Base-by-base conservation (phyloP, 2,329 filamentous ascomycete genomes). In the Taxawa tesnikishii region DNA sequence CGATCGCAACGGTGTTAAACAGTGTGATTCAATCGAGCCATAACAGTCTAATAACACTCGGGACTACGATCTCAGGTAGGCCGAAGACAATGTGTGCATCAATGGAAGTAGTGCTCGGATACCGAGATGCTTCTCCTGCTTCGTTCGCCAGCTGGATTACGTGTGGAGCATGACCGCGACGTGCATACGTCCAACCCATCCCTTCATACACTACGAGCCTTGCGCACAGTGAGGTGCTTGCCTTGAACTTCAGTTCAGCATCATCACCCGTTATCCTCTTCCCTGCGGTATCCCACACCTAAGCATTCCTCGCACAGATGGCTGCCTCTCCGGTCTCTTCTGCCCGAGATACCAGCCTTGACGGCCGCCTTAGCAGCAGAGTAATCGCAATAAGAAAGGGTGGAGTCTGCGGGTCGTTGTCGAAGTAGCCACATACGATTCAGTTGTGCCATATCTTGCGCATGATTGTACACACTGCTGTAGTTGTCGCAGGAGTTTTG, bases 221-320 rank as follows among this genome's bases (percentile, higher is more conserved):
- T 23, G n/a, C 19, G 19, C n/a, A 23, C 19, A 23, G 19, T 23
- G 19, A n/a, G n/a, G 19, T 23, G 19, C n/a, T 23, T 23, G 19
- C n/a, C 19, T 23, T 23, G 19, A 23, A n/a, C n/a, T 23, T n/a
- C 19, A 23, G n/a, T 23, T 23, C 19, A 23, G 19, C 19, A 23
- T 23, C 19, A 23, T 23, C 19, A 23, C n/a, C 19, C 19, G 7
- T 23, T 23, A n/a, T 7, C 7, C 19, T 23, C 15, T 29, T 26
- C 29, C 14, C 25, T 17, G 6, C 29, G 13, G 18, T 32, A 36
- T 27, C 32, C 29, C 13, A 32, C 10, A 16, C 33, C 33, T 14
- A 36, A 27, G 24, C 33, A 36, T 27, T 36, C 28, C 16, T 19
- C 16, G 28, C 33, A 36, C 11, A 36, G 29, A 27, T 36, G 29